phyloP scores from a whole-genome alignment of 768 basidiomycete genomes.

The Xerocomus brunneocitrinus region DNA sequence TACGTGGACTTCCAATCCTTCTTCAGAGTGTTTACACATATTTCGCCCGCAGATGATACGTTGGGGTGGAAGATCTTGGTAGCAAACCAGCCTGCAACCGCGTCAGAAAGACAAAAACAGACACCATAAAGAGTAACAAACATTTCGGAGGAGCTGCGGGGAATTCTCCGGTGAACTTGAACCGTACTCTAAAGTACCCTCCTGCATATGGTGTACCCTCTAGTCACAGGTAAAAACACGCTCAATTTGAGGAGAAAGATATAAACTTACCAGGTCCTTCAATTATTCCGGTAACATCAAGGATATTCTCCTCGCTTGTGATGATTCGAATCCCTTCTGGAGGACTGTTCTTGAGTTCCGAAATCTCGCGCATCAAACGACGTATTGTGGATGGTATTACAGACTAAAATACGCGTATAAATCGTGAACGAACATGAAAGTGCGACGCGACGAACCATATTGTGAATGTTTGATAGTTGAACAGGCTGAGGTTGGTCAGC shows the following conservation, averaged over 20 bases:
- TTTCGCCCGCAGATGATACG: slow-evolving; percentile 84
- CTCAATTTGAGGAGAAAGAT: slow-evolving; percentile 5
- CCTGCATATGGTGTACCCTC: slow-evolving; percentile 67
- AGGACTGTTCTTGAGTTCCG: slow-evolving; percentile 73
- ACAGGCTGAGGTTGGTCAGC: slow-evolving; percentile 10
- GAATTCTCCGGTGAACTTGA: slow-evolving; percentile 91
- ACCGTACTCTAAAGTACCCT: slow-evolving; percentile 72
- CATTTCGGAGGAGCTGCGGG: slow-evolving; percentile 94
- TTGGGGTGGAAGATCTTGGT: slow-evolving; percentile 99
- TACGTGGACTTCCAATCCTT: slow-evolving; percentile 94
- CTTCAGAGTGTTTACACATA: slow-evolving; percentile 96
- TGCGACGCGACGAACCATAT: slow-evolving; percentile 21
- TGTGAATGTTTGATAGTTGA: slow-evolving; percentile 3
- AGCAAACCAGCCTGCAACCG: slow-evolving; percentile 67
- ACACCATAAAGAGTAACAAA: slow-evolving; percentile 25
- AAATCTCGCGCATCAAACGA: slow-evolving; percentile 83
- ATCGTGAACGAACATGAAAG: neutral
- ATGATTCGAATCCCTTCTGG: slow-evolving; percentile 91
- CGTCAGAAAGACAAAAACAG: slow-evolving; percentile 2
- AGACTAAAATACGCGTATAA: slow-evolving; percentile 26
- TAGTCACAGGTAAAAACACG: slow-evolving; percentile 20
- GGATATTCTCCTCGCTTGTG: slow-evolving; percentile 82
- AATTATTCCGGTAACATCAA: slow-evolving; percentile 83
- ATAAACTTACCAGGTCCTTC: slow-evolving; percentile 76
- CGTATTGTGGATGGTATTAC: slow-evolving; percentile 61